A percentile compares a stretch with the other conserved stretches of the same genome.
phyloP scores from a whole-genome alignment of 352 stramenopile species.

The Pythium aquatile region DNA sequence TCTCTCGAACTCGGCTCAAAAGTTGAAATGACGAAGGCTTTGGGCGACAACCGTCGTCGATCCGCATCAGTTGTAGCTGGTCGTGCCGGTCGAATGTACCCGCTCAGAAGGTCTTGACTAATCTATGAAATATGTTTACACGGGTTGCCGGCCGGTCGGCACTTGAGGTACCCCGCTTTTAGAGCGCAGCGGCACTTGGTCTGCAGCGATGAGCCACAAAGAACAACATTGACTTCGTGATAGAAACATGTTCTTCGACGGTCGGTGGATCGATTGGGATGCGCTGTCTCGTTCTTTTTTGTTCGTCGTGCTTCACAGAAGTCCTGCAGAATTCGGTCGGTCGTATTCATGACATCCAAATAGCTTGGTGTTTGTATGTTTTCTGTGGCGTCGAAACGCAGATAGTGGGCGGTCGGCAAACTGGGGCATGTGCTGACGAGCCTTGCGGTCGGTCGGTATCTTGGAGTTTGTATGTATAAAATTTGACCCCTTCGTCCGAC shows the following conservation, averaged over 20 bases:
- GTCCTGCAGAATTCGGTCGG: constrained; percentile 14
- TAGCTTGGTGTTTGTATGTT: constrained; percentile 26
- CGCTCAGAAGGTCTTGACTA: constrained; percentile 2
- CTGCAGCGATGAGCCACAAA: too few species aligned
- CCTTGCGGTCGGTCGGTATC: constrained; percentile 47
- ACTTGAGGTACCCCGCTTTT: background rate
- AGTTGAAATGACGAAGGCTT: constrained; percentile 29
- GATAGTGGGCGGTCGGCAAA: constrained; percentile 12
- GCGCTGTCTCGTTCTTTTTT: constrained; percentile 18
- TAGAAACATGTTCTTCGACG: constrained; percentile 18
- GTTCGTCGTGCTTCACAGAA: constrained; percentile 22
- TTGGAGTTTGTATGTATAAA: constrained; percentile 32
- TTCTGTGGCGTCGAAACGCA: background rate
- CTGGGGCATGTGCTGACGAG: constrained; percentile 17
- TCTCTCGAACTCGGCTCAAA: constrained; percentile 8
- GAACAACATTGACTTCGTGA: background rate
- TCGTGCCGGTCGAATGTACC: constrained; percentile 31
- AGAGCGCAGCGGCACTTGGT: background rate
- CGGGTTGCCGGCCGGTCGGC: constrained; percentile 28
- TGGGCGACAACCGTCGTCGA: constrained; percentile 4
- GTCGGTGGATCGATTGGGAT: constrained; percentile 2
- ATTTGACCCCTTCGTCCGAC: background rate
- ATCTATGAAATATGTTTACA: constrained; percentile 24
- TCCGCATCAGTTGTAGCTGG: constrained; percentile 4
- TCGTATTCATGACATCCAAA: constrained; percentile 4